Conservation (phyloP, 805 yeast genomes). For the Ascoidea rubescens region DNA sequence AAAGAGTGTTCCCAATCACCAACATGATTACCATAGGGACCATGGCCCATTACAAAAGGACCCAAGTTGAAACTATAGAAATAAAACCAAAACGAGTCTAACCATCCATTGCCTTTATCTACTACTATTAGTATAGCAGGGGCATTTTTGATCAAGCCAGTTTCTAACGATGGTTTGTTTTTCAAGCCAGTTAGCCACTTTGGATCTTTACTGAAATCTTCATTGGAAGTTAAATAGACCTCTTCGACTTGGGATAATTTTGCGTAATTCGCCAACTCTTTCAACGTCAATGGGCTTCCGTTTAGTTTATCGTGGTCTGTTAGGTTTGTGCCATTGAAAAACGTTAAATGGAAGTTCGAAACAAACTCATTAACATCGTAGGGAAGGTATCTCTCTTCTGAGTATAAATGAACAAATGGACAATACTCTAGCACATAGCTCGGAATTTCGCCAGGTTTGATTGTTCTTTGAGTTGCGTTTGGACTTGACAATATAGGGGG, state of each 20-base stretch:
- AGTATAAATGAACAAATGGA: conserved; percentile 75
- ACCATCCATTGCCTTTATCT: conserved; percentile 90
- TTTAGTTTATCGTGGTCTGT: conserved; percentile 14
- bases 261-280: conserved; percentile 18
- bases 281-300: conserved; percentile 17
- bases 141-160: conserved; percentile 60
- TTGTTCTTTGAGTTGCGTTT: conserved; percentile 19
- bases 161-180: conserved; percentile 54
- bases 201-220: conserved; percentile 61
- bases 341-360: conserved; percentile 44
- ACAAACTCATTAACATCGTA: conserved; percentile 66
- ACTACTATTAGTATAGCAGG: conserved; percentile 75
- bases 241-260: conserved; percentile 17
- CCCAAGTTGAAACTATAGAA: conserved; percentile 91
- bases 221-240: conserved; percentile 48
- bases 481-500: conserved; percentile 27
- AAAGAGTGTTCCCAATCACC: conserved; percentile 98
- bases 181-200: conserved; percentile 71
- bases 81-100: conserved; percentile 93
- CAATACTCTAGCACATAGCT: conserved; percentile 46
- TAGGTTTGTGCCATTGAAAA: conserved; percentile 31
- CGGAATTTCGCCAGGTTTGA: conserved; percentile 46
- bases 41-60: conserved; percentile 93
- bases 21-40: conserved; percentile 93
- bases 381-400: conserved; percentile 80